Evolutionary conservation across 345 rosid genomes (phyloP).

Genomic region (Eucalyptus cloeziana): DNA sequence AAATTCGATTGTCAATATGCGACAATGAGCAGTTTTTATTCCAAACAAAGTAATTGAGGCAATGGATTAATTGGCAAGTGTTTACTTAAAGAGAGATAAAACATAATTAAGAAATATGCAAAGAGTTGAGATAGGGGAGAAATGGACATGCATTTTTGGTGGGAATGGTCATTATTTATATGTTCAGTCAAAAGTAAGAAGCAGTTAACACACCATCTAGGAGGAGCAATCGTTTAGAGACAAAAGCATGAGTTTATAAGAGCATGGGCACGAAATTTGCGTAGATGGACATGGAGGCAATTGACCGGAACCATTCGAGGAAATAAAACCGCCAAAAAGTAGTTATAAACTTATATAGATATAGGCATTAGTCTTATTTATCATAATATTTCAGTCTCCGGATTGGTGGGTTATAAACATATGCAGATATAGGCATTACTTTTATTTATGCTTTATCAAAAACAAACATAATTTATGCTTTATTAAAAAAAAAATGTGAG

Average conservation of each 20-base stretch:
- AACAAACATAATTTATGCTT: too few species aligned
- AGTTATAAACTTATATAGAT: too few species aligned
- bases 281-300: neutral
- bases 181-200: neutral
- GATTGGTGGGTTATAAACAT: too few species aligned
- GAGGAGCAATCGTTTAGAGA: neutral
- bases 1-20: too few species aligned
- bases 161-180: neutral
- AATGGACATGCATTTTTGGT: neutral
- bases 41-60: neutral
- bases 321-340: neutral
- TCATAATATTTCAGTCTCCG: too few species aligned
- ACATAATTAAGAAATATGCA: neutral
- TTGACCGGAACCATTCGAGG: neutral
- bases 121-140: neutral
- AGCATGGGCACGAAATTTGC: neutral
- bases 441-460: too few species aligned
- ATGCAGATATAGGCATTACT: too few species aligned
- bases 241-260: neutral
- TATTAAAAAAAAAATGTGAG: too few species aligned
- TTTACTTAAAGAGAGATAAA: neutral
- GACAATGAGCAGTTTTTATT: fast-evolving
- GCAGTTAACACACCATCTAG: neutral
- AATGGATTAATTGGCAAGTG: neutral
- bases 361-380: too few species aligned